Conservation (phyloP, 495 filamentous ascomycete species). For the Cercophora newfieldiana region DNA sequence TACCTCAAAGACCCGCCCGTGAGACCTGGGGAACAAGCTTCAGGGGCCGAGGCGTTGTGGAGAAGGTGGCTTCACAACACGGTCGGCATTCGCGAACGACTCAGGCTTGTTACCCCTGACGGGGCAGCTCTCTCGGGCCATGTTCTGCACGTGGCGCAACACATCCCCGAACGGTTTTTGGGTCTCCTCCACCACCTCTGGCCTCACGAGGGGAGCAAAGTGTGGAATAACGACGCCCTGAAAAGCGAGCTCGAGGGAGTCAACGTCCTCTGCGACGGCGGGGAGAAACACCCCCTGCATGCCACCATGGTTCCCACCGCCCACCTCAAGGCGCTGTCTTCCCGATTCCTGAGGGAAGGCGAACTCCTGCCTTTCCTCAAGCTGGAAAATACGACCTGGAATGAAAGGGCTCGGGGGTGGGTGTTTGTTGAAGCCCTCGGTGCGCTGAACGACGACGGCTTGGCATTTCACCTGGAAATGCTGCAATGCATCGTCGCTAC, state of each 20-base stretch:
- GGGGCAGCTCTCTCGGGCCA: constrained; percentile 22
- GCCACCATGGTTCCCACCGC: constrained; percentile 13
- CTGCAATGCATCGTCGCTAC: constrained; percentile 2
- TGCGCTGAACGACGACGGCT: not conserved
- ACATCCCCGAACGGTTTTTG: constrained; percentile 26
- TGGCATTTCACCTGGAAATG: constrained; percentile 2
- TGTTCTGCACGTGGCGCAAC: constrained; percentile 26
- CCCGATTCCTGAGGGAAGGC: constrained; percentile 16
- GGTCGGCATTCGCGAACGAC: constrained; percentile 5
- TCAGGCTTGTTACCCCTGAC: constrained; percentile 5
- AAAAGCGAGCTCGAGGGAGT: not conserved
- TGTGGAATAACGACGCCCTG: not conserved
- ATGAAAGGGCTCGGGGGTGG: constrained; percentile 7
- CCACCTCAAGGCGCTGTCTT: constrained; percentile 20
- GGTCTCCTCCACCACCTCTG: constrained; percentile 22
- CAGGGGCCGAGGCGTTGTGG: constrained; percentile 8
- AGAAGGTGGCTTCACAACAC: constrained; percentile 16
- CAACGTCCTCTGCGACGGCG: constrained; percentile 23
- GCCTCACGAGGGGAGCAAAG: not conserved
- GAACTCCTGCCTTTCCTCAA: constrained; percentile 19
- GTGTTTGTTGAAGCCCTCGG: constrained; percentile 3
- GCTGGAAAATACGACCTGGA: not conserved
- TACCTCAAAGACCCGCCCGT: constrained; percentile 26
- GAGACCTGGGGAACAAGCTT: not conserved
- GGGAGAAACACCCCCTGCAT: not conserved